Evolutionary conservation across 768 basidiomycete genomes (phyloP), one percentile per base, ranked within the genome.

Genomic region (Boletus vinaceobasis): DNA sequence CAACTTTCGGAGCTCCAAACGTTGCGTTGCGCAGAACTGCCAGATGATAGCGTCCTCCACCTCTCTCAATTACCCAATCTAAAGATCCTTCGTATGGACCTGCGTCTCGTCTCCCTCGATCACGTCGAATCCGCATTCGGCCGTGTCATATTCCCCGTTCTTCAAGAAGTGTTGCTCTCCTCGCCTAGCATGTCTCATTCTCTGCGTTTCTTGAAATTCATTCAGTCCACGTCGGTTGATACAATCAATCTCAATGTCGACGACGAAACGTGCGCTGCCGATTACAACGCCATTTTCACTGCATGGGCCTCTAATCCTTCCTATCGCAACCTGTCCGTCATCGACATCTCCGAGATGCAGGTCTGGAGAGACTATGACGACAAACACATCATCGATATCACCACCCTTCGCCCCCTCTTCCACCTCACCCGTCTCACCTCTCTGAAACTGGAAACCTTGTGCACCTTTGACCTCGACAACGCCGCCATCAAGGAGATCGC

Each of bases 201-300:
- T 42, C 62, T 64, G 15, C 62, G 45, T 44, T 69, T 67, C 55
- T 26, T 68, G 45, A 48, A 66, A 51, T 64, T 66, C 60, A 55
- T 68, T 35, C 60, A 62, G 40, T 67, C 67, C 32, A 56, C 60
- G 44, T 61, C 61, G 31, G 55, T 67, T 56, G 64, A 66, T 62
- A 66, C 67, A 58, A 67, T 67, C 40, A 67, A 68, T 64, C 64
- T 69, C 67, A 67, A 68, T 29, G 48, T 67, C 48, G 66, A 67
- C 48, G 67, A 67, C 49, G 66, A 67, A 64, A 66, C 64, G 7
- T 62, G 62, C 43, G 66, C 66, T 49, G 50, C 58, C 17, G 62
- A 60, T 48, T 67, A 68, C 39, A 46, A 60, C 7, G 33, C 35
- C 43, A 66, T 69, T 13, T 67, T 67, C 37, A 52, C 60, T 3